A percentile compares a stretch with the other conserved stretches of the same genome.
phyloP scores from a whole-genome alignment of 2,329 filamentous ascomycete genomes.

The Penicillium aurantiogriseum region DNA sequence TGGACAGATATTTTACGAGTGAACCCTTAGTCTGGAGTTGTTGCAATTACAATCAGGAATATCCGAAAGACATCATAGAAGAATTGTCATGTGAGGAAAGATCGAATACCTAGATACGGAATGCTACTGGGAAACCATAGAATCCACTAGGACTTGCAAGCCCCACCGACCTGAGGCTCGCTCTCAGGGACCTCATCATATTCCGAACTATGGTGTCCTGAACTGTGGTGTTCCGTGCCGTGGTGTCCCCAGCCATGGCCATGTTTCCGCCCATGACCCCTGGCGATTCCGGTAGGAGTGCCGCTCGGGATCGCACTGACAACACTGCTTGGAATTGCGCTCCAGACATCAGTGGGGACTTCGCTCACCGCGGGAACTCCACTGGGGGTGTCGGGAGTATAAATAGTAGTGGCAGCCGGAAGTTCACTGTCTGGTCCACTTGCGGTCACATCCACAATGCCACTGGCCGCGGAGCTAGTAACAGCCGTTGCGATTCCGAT shows the following conservation, averaged over 20 bases:
- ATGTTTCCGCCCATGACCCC: not conserved
- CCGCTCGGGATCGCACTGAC: not conserved
- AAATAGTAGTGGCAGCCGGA: too few species aligned
- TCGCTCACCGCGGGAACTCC: too few species aligned
- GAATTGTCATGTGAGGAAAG: too few species aligned
- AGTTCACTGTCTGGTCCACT: too few species aligned
- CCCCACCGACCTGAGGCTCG: not conserved
- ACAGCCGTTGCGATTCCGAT: not conserved
- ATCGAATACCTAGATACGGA: not conserved
- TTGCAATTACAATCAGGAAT: too few species aligned
- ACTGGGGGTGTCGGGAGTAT: too few species aligned
- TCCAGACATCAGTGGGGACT: too few species aligned
- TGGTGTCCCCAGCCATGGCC: not conserved
- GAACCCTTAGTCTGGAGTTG: too few species aligned
- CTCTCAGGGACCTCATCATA: not conserved
- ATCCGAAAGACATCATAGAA: too few species aligned
- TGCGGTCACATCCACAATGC: too few species aligned
- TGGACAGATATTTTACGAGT: too few species aligned
- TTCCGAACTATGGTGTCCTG: not conserved
- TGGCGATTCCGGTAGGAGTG: not conserved
- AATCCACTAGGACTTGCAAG: not conserved
- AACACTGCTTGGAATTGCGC: not conserved
- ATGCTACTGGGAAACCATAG: not conserved
- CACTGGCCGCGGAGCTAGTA: not conserved
- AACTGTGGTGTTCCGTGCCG: not conserved